Evolutionary conservation across 345 rosid genomes (phyloP).

Genomic region (Aurinia saxatilis): DNA sequence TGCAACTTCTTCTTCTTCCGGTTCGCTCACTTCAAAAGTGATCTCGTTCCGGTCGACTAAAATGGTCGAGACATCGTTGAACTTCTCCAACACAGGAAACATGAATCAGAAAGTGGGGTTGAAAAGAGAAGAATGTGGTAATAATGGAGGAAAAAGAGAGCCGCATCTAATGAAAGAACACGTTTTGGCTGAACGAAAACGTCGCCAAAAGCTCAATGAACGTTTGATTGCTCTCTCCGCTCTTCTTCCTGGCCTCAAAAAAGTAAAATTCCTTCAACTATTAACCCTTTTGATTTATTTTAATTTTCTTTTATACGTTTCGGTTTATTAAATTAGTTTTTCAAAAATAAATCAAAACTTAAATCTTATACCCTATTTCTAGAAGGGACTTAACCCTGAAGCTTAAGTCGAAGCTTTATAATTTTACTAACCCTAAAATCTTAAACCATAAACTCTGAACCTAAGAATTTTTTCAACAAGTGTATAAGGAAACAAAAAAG

Average conservation of each 20-base stretch:
- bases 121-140: conserved; percentile 17
- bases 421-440: too few relatives aligned
- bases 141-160: conserved; percentile 19
- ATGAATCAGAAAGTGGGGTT: background rate
- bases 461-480: too few relatives aligned
- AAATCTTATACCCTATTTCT: too few relatives aligned
- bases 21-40: background rate
- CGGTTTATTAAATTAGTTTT: too few relatives aligned
- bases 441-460: too few relatives aligned
- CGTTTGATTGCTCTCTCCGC: conserved; percentile 72
- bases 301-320: too few relatives aligned
- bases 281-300: too few relatives aligned
- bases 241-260: conserved; percentile 73
- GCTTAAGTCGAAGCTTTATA: too few relatives aligned
- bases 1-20: conserved; percentile 13
- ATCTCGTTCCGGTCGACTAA: conserved; percentile 20
- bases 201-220: conserved; percentile 74
- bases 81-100: conserved; percentile 17
- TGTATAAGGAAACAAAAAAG: too few relatives aligned
- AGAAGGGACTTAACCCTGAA: too few relatives aligned
- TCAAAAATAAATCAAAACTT: too few relatives aligned
- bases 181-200: conserved; percentile 79
- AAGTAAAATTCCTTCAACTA: too few relatives aligned
- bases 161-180: conserved; percentile 46
- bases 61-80: conserved; percentile 12